Percentiles rank a stretch among this genome's conserved stretches.
Evolutionary conservation across 2,329 filamentous ascomycete species (phyloP).

Genomic region (Penicillium nordicum): DNA sequence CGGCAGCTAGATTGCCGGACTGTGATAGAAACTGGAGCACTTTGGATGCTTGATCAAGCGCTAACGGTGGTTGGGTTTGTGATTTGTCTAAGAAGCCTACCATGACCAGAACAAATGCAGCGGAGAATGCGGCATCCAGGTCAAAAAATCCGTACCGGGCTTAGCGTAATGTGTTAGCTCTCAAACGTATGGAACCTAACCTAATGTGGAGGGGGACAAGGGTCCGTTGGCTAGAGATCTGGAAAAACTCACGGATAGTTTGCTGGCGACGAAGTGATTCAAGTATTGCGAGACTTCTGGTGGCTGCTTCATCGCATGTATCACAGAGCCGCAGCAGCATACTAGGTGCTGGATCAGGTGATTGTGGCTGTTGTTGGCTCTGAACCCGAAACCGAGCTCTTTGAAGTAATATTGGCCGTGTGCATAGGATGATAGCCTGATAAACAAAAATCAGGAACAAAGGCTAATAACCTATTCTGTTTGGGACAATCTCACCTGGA

Average conservation of each 20-base stretch:
- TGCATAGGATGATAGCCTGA: slow-evolving; percentile 23
- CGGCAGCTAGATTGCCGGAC: slow-evolving; percentile 18
- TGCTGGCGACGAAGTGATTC: slow-evolving; percentile 14
- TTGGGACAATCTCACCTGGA: slow-evolving; percentile 10
- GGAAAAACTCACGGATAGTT: slow-evolving; percentile 15
- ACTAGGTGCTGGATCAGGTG: slow-evolving; percentile 1
- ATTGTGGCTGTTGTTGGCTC: slow-evolving; percentile 4
- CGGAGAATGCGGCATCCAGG: slow-evolving; percentile 22
- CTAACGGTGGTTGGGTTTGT: slow-evolving; percentile 8
- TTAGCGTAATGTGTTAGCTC: neutral
- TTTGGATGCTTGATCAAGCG: slow-evolving; percentile 14
- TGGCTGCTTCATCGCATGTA: slow-evolving; percentile 22
- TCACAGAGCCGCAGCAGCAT: slow-evolving; percentile 15
- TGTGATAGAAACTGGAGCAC: slow-evolving; percentile 16
- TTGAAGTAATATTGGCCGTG: slow-evolving; percentile 19
- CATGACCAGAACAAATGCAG: slow-evolving; percentile 24
- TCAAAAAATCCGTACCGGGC: slow-evolving; percentile 24
- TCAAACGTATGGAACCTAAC: too few relatives aligned
- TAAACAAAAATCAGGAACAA: neutral
- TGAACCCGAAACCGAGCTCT: slow-evolving; percentile 16
- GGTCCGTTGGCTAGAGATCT: too few relatives aligned
- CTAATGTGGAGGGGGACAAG: too few relatives aligned
- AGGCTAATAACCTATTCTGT: neutral
- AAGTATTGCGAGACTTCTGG: slow-evolving; percentile 19
- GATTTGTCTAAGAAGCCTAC: slow-evolving; percentile 13